Percentiles rank a stretch among this genome's conserved stretches.
phyloP scores from a whole-genome alignment of 768 basidiomycete species.

The Kondoa subrosea region DNA sequence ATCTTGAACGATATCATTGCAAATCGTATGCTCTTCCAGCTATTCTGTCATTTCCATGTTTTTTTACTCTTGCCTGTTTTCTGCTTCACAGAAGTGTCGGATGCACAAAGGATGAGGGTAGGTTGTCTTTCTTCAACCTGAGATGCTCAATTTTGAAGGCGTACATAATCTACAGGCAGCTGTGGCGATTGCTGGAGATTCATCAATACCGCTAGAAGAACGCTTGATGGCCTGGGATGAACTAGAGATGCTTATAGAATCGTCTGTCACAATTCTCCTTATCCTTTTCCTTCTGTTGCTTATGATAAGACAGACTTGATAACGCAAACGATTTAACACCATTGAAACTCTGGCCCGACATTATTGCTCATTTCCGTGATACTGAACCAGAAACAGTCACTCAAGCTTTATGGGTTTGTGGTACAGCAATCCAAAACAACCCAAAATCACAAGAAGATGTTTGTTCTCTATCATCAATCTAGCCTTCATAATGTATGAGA shows the following conservation, averaged over 20 bases:
- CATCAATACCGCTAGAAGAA: neutral
- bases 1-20: slow-evolving; percentile 2
- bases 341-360: slow-evolving; percentile 2
- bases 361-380: neutral
- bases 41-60: neutral
- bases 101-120: slow-evolving; percentile 4
- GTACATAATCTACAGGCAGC: neutral
- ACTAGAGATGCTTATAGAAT: slow-evolving; percentile 3
- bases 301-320: neutral
- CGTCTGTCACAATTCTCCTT: neutral
- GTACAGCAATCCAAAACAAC: slow-evolving; percentile 7
- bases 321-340: slow-evolving; percentile 7
- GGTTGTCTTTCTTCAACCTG: neutral
- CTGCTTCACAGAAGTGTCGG: neutral
- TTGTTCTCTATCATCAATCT: neutral
- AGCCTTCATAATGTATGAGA: neutral
- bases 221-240: slow-evolving; percentile 5
- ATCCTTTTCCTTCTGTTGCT: neutral
- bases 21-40: neutral
- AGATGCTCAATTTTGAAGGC: neutral
- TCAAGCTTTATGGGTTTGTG: slow-evolving; percentile 6
- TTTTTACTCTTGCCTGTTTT: neutral
- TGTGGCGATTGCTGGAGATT: neutral
- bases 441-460: neutral
- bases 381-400: slow-evolving; percentile 3